A percentile compares a stretch with the other conserved stretches of the same genome.
phyloP scores from a whole-genome alignment of 768 basidiomycete species.

The Suillus placidus region DNA sequence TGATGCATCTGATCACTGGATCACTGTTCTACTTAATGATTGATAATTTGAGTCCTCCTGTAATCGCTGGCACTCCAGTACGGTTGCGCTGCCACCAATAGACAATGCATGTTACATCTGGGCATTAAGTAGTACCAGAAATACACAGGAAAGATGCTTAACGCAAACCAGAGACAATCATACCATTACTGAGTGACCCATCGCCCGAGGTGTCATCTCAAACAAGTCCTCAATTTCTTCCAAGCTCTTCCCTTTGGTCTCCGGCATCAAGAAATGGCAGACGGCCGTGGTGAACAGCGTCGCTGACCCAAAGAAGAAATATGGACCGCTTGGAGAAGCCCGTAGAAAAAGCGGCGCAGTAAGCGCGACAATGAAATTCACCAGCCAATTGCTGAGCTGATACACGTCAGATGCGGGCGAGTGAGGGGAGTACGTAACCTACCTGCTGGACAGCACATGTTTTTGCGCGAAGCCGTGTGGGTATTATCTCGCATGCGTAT shows the following conservation, averaged over 20 bases:
- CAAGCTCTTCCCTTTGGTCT: constrained; percentile 47
- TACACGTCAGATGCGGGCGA: constrained; percentile 10
- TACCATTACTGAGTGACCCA: neutral
- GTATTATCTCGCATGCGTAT: constrained; percentile 50
- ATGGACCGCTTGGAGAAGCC: constrained; percentile 46
- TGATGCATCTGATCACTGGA: no score
- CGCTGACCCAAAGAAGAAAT: constrained; percentile 48
- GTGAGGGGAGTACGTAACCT: constrained; percentile 13
- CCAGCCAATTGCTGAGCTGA: constrained; percentile 30
- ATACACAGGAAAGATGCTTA: neutral
- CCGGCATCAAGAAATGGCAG: constrained; percentile 44
- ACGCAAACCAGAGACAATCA: neutral
- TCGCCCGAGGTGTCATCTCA: constrained; percentile 18
- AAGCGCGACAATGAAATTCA: constrained; percentile 48
- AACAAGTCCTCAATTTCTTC: constrained; percentile 46
- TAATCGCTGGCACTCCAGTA: neutral
- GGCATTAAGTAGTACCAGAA: neutral
- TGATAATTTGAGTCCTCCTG: no score
- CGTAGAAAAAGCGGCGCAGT: constrained; percentile 50
- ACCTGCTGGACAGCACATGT: constrained; percentile 48
- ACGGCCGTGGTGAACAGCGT: constrained; percentile 40
- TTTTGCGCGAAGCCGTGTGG: constrained; percentile 47
- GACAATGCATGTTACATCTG: neutral
- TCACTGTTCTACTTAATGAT: no score
- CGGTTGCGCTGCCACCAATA: neutral